Conservation (phyloP, 208 protist genomes). For the Acanthamoeba healyi region DNA sequence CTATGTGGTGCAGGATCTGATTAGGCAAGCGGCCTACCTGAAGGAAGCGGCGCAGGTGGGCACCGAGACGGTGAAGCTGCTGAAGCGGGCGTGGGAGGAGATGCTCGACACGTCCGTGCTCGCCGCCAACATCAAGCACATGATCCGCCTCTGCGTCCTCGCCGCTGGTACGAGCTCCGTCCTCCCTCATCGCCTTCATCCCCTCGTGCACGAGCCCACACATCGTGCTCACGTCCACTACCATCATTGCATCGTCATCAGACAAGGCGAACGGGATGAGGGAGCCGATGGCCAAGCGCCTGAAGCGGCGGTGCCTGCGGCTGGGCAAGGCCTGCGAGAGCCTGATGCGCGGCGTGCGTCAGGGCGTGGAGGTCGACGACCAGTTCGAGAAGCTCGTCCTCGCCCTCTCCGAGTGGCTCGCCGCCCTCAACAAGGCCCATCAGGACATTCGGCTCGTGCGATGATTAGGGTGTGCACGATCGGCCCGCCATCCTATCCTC, state of each 20-base stretch:
- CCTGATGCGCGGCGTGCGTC: conserved; percentile 1
- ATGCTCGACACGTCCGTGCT: conserved; percentile 27
- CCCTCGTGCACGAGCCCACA: neutral
- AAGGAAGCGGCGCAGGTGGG: neutral
- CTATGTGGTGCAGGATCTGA: conserved; percentile 21
- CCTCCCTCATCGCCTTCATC: neutral
- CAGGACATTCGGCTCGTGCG: neutral
- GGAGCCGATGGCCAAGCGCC: neutral
- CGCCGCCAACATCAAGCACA: conserved; percentile 28
- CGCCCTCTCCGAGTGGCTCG: neutral
- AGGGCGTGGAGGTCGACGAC: conserved; percentile 34
- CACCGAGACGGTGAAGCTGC: neutral
- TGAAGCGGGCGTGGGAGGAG: conserved; percentile 8
- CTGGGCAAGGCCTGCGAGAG: conserved; percentile 23
- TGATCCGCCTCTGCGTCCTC: conserved; percentile 14
- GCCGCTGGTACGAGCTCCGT: neutral
- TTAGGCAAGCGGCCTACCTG: neutral
- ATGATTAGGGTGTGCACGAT: neutral
- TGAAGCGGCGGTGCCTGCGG: neutral
- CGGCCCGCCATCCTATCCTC: neutral
- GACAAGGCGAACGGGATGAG: conserved; percentile 1
- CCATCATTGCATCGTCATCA: neutral
- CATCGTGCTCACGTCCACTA: neutral
- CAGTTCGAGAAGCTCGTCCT: conserved; percentile 24
- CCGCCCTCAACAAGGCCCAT: conserved; percentile 5